Base-by-base conservation (phyloP, 352 stramenopile genomes). In the Stramenopiles sp. region DNA sequence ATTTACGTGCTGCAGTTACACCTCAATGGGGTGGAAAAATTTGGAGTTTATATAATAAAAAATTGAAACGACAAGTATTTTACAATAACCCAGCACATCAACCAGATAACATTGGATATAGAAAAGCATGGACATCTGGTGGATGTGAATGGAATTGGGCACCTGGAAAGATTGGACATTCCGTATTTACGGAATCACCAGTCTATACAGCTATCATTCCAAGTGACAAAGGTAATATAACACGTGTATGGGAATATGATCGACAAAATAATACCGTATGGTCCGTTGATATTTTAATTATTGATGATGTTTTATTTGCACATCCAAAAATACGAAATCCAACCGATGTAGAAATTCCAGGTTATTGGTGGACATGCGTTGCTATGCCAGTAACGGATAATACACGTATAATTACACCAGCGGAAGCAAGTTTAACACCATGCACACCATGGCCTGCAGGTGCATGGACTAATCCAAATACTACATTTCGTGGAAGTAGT, bases 141-240 rank as follows among this genome's bases (percentile, higher is more conserved):
- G 79, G 79, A 1, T 78, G 76, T 0, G 79, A 82, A 38, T 82
- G 79, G 79, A 82, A 82, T 32, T 82, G 79, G 79, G 78, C 76
- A 7, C 79, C 79, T 13, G 79, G 79, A 63, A 80, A 78, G 20
- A 80, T 82, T 80, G 79, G 79, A 7, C 79, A 82, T 32, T 80
- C 74, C 30, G 79, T 73, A 6, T 82, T 82, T 33, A 80, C 76
- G 23, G 79, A 82, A 32, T 80, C 79, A 23, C 53, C 79, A 31
- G 43, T 80, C 0, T 80, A 82, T 29, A 30, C 79, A 6, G 74
- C 63, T 4, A 20, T 30, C 13, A 38, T 82, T 7, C 43, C 79
- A 63, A 82, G 69, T 7, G 7, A 27, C 13, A 31, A 6, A 4
- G 79, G 79, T 20, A 74, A 78, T 74, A 63, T 82, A 0, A 27